Evolutionary conservation across 306 rosid species (phyloP).

Genomic region (Fragaria iinumae): DNA sequence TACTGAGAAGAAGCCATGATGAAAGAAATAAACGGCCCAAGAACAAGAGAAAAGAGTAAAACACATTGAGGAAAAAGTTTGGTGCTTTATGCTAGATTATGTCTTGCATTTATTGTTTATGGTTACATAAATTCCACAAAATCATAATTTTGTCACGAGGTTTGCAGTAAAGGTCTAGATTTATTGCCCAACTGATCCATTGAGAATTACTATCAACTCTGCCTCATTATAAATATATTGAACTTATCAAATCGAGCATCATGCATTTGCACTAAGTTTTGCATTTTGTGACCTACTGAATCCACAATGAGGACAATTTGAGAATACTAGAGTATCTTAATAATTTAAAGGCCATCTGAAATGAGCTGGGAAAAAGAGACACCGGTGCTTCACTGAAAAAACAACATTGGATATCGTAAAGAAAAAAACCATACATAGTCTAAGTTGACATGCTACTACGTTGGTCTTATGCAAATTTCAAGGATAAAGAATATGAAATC

Average conservation of each 20-base stretch:
- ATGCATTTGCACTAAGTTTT: background rate
- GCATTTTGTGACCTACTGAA: background rate
- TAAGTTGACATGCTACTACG: background rate
- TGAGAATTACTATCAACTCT: background rate
- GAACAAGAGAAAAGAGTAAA: slow-evolving; percentile 4
- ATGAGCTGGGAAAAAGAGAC: background rate
- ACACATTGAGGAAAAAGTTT: background rate
- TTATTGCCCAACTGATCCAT: background rate
- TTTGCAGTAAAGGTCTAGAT: background rate
- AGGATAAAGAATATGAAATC: background rate
- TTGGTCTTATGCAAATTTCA: background rate
- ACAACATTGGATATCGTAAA: background rate
- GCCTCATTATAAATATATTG: background rate
- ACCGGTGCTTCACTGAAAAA: background rate
- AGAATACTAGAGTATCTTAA: background rate
- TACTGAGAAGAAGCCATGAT: background rate
- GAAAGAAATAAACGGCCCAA: background rate
- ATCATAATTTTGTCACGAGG: background rate
- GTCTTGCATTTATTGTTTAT: background rate
- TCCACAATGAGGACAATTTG: background rate
- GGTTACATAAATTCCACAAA: background rate
- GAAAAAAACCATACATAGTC: no score
- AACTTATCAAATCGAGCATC: background rate
- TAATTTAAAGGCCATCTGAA: background rate
- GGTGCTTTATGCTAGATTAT: background rate